phyloP scores from a whole-genome alignment of 108 stramenopile species.

The Pelagomonas calceolata region DNA sequence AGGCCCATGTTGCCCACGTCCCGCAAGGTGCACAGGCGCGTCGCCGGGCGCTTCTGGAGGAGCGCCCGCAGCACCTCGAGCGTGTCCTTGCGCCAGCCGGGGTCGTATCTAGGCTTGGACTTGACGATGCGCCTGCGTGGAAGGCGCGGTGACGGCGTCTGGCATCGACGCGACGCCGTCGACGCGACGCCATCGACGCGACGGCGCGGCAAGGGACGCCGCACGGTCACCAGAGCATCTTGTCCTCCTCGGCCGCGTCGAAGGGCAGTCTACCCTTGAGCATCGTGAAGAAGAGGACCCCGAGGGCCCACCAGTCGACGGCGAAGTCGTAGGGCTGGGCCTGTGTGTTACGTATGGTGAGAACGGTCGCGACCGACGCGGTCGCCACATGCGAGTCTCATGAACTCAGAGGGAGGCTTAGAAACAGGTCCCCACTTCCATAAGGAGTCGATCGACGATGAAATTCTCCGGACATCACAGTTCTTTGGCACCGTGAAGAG shows the following conservation, averaged over 20 bases:
- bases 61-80: neutral
- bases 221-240: neutral
- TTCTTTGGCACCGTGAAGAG: no score
- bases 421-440: no score
- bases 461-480: no score
- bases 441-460: no score
- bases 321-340: neutral
- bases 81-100: neutral
- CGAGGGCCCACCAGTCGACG: slow-evolving; percentile 1
- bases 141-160: no score
- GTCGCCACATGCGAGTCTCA: no score
- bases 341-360: no score
- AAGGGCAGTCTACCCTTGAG: slow-evolving; percentile 1
- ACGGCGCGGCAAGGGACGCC: no score
- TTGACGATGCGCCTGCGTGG: slow-evolving; percentile 1
- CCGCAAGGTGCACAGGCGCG: neutral
- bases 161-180: no score
- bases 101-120: neutral
- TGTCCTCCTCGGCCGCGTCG: slow-evolving; percentile 2
- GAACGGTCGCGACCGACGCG: no score
- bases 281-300: slow-evolving; percentile 2
- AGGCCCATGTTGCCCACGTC: neutral
- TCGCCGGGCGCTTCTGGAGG: neutral
- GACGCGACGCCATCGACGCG: no score
- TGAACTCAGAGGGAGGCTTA: no score